phyloP scores from a whole-genome alignment of 1,284 basidiomycete genomes.

The Irpex rosettiformis region DNA sequence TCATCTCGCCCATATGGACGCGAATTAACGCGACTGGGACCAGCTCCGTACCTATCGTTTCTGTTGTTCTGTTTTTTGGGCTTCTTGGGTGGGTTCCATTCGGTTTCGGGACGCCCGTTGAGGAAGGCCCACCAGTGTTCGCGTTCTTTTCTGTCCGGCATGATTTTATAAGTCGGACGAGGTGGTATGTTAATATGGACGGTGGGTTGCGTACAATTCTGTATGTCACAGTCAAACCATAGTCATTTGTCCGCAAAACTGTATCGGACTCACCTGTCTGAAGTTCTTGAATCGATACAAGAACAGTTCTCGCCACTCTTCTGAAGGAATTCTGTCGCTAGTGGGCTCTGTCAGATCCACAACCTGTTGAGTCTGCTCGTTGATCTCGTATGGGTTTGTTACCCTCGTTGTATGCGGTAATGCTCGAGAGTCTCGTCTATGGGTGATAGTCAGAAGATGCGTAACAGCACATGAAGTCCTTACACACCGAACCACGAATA shows the following conservation, averaged over 20 bases:
- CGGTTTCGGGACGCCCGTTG: constrained; percentile 58
- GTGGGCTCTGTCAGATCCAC: constrained; percentile 14
- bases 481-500: constrained; percentile 73
- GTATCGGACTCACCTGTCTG: too few species aligned
- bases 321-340: constrained; percentile 44
- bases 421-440: constrained; percentile 63
- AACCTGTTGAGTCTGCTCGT: constrained; percentile 18
- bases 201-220: constrained; percentile 68
- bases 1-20: constrained; percentile 35
- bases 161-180: constrained; percentile 29
- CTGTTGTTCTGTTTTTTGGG: constrained; percentile 27
- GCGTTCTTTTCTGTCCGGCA: constrained; percentile 68
- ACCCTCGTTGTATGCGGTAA: constrained; percentile 62
- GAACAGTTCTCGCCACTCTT: constrained; percentile 60
- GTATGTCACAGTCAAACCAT: too few species aligned
- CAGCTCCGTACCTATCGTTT: constrained; percentile 14
- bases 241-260: too few species aligned
- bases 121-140: constrained; percentile 79
- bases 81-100: constrained; percentile 58
- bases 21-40: constrained; percentile 23
- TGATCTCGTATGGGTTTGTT: constrained; percentile 59
- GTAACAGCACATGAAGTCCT: background rate
- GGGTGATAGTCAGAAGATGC: constrained; percentile 8
- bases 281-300: constrained; percentile 60
- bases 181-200: constrained; percentile 37